phyloP scores from a whole-genome alignment of 2,329 filamentous ascomycete species.

The Talaromyces atroroseus region DNA sequence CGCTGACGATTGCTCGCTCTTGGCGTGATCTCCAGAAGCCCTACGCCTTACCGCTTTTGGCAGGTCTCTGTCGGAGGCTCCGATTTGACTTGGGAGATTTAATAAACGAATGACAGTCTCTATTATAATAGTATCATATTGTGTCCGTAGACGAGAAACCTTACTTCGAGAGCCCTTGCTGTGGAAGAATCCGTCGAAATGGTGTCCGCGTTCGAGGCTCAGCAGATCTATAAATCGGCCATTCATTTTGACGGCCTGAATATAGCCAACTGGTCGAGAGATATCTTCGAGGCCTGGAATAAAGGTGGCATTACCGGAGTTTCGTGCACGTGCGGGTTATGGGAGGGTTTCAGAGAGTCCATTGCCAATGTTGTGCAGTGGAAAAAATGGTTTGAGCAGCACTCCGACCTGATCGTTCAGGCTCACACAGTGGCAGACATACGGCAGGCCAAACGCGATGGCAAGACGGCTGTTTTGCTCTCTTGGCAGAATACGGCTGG shows the following conservation, averaged over 20 bases:
- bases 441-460: conserved; percentile 31
- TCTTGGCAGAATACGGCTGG: conserved; percentile 41
- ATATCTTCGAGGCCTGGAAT: conserved; percentile 38
- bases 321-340: conserved; percentile 37
- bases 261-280: conserved; percentile 36
- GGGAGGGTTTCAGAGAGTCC: conserved; percentile 35
- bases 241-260: conserved; percentile 41
- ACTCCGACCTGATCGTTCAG: conserved; percentile 36
- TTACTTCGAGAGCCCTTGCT: neutral
- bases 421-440: conserved; percentile 34
- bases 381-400: conserved; percentile 42
- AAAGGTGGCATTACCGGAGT: conserved; percentile 38
- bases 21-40: neutral
- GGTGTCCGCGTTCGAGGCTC: conserved; percentile 33
- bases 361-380: conserved; percentile 39
- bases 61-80: no score
- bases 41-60: no score
- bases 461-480: conserved; percentile 35
- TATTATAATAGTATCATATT: no score
- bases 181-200: conserved; percentile 18
- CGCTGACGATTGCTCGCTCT: neutral
- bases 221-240: conserved; percentile 30
- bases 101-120: no score
- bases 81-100: no score
- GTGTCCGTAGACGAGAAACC: no score